Percentiles rank a stretch among this genome's conserved stretches.
Evolutionary conservation across 768 basidiomycete genomes (phyloP).

Genomic region (Daedaleopsis nitida): DNA sequence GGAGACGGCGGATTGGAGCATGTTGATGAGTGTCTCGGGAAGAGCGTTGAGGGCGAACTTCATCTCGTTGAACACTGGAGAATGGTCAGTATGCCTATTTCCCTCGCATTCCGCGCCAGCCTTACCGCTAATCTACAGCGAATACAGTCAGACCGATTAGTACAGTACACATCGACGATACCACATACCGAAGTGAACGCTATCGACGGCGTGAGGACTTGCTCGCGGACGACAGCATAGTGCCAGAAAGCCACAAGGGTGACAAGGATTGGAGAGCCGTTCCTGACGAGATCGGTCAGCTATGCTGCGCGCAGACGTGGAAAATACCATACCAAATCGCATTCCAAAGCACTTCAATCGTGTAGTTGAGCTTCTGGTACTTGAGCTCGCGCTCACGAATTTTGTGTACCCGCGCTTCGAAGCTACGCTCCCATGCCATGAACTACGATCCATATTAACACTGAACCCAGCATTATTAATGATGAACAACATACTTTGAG

Average conservation of each 20-base stretch:
- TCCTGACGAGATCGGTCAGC: slow-evolving; percentile 26
- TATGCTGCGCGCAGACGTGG: neutral
- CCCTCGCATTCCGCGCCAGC: neutral
- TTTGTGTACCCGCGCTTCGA: slow-evolving; percentile 72
- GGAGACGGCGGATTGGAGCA: slow-evolving; percentile 85
- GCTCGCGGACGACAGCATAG: slow-evolving; percentile 69
- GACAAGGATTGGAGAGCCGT: slow-evolving; percentile 50
- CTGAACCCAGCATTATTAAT: neutral
- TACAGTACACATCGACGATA: neutral
- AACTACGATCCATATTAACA: slow-evolving; percentile 42
- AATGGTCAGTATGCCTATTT: neutral
- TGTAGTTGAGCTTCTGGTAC: slow-evolving; percentile 85
- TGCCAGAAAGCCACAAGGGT: slow-evolving; percentile 56
- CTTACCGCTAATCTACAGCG: slow-evolving; percentile 44
- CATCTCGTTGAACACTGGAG: slow-evolving; percentile 80
- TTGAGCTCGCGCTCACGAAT: slow-evolving; percentile 81
- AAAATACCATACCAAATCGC: slow-evolving; percentile 48
- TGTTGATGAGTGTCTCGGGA: slow-evolving; percentile 89
- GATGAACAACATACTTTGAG: slow-evolving; percentile 48
- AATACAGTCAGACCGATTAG: neutral
- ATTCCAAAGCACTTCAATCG: slow-evolving; percentile 67
- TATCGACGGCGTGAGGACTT: slow-evolving; percentile 76
- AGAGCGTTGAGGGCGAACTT: slow-evolving; percentile 86
- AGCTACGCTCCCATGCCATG: slow-evolving; percentile 94
- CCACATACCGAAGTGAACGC: slow-evolving; percentile 64